Conservation (phyloP, 2,329 filamentous ascomycete species). For the Neoascochyta sp. region DNA sequence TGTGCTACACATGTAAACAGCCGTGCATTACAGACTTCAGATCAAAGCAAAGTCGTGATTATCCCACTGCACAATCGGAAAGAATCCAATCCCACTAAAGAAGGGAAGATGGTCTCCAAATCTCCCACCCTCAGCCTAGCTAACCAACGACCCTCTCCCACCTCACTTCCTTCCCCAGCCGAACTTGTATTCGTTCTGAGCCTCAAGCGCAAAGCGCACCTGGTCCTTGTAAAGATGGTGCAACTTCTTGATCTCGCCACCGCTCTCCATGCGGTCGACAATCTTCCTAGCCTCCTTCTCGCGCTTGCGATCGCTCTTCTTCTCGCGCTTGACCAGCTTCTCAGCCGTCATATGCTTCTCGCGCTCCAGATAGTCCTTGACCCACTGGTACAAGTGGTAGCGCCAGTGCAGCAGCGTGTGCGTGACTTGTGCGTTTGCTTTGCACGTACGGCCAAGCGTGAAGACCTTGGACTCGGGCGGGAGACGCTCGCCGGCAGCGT, state of each 20-base stretch:
- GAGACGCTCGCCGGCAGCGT: conserved; percentile 26
- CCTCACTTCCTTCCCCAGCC: conserved; percentile 20
- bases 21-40: too few species aligned
- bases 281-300: conserved; percentile 60
- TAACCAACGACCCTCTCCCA: too few species aligned
- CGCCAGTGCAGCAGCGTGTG: conserved; percentile 75
- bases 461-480: conserved; percentile 28
- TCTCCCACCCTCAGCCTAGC: too few species aligned
- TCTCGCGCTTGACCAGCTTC: conserved; percentile 59
- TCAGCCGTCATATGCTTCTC: conserved; percentile 57
- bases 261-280: conserved; percentile 60
- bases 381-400: conserved; percentile 67
- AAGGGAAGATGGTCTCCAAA: too few species aligned
- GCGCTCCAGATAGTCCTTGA: conserved; percentile 58
- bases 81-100: too few species aligned
- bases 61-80: too few species aligned
- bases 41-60: too few species aligned
- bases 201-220: conserved; percentile 40
- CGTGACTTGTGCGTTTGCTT: conserved; percentile 63
- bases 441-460: conserved; percentile 46
- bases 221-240: conserved; percentile 64
- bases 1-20: too few species aligned
- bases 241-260: conserved; percentile 57
- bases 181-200: conserved; percentile 23
- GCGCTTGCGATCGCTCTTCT: conserved; percentile 57